A percentile compares a stretch with the other conserved stretches of the same genome.
Conservation (phyloP, 2,329 filamentous ascomycete species). For the Tolypocladium sp. region DNA sequence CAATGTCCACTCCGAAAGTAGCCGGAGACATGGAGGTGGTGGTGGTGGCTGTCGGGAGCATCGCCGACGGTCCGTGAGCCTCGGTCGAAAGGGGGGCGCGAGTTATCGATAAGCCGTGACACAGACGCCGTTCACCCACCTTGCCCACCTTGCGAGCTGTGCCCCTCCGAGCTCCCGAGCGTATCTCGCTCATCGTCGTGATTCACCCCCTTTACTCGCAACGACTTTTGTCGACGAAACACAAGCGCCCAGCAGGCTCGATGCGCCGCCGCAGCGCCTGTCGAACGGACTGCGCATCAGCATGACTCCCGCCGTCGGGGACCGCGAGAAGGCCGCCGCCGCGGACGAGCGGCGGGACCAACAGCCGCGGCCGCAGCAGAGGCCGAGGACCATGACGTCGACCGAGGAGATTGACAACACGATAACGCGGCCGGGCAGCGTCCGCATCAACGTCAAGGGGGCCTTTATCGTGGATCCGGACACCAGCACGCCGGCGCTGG, state of each 20-base stretch:
- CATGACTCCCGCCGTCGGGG: conserved; percentile 7
- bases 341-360: neutral
- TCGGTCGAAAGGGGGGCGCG: conserved; percentile 2
- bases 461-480: conserved; percentile 93
- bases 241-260: neutral
- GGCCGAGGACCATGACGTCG: conserved; percentile 30
- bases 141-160: neutral
- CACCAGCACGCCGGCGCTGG: conserved; percentile 39
- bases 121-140: neutral
- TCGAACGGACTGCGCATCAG: neutral
- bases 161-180: neutral
- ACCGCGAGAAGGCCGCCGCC: conserved; percentile 1
- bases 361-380: neutral
- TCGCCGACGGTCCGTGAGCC: conserved; percentile 1
- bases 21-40: neutral
- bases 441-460: conserved; percentile 93
- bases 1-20: neutral
- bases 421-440: conserved; percentile 56
- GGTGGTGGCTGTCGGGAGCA: neutral
- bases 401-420: conserved; percentile 51
- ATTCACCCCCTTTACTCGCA: neutral
- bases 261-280: conserved; percentile 1
- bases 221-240: neutral
- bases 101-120: conserved; percentile 3
- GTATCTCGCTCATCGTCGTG: neutral